phyloP scores from a whole-genome alignment of 2,329 filamentous ascomycete genomes.

The Drechslera avenae region DNA sequence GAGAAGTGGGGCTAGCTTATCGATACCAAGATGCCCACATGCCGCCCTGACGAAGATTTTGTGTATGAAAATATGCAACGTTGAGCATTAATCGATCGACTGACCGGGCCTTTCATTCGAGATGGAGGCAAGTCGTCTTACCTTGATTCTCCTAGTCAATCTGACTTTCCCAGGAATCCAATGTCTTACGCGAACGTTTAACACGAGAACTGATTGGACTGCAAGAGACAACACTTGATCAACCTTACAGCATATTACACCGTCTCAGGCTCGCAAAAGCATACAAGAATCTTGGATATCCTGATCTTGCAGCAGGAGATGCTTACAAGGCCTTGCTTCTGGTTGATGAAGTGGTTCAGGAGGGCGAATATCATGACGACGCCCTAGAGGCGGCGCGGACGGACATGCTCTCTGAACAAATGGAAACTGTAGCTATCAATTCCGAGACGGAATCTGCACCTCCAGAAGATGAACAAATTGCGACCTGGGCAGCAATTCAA shows the following conservation, averaged over 20 bases:
- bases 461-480: constrained; percentile 16
- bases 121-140: constrained; percentile 18
- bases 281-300: constrained; percentile 78
- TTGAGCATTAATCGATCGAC: not conserved
- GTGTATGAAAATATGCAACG: not conserved
- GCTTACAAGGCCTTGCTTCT: constrained; percentile 89
- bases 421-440: constrained; percentile 11
- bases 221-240: constrained; percentile 27
- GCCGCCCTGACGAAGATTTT: constrained; percentile 9
- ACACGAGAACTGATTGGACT: constrained; percentile 29
- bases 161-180: constrained; percentile 4
- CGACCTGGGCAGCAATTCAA: constrained; percentile 26
- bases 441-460: constrained; percentile 1
- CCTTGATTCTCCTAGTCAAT: not conserved
- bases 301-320: constrained; percentile 87
- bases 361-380: constrained; percentile 79
- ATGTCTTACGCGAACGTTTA: constrained; percentile 17
- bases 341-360: constrained; percentile 77
- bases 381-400: constrained; percentile 60
- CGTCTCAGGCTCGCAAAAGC: constrained; percentile 69
- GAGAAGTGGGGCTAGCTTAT: constrained; percentile 11
- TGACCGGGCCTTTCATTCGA: not conserved
- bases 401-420: constrained; percentile 25
- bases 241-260: constrained; percentile 48
- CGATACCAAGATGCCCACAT: constrained; percentile 10